Evolutionary conservation across 176 grass and related monocot genomes (phyloP).

Genomic region (Themeda triandra): DNA sequence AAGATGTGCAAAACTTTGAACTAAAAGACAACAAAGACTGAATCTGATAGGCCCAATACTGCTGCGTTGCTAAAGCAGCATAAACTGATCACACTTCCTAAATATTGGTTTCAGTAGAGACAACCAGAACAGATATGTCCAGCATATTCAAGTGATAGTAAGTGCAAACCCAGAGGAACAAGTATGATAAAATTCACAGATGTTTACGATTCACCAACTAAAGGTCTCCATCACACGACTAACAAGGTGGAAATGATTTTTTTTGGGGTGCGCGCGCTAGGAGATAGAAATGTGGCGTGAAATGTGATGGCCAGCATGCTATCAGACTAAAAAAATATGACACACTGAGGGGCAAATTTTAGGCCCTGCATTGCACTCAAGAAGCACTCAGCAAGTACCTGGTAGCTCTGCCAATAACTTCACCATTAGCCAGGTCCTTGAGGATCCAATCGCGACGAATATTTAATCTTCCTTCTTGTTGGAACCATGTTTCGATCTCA

Average conservation of each 20-base stretch:
- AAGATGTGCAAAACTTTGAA: conserved; percentile 3
- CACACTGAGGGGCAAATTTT: not conserved
- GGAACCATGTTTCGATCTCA: conserved; percentile 98
- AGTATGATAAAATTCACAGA: not conserved
- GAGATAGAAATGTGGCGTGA: not conserved
- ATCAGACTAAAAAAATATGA: conserved; percentile 2
- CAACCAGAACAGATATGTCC: not conserved
- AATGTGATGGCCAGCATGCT: not conserved
- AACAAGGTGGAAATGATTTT: not conserved
- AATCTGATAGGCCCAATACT: not conserved
- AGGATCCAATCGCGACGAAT: conserved; percentile 96
- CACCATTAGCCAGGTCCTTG: conserved; percentile 86
- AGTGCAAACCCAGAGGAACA: not conserved
- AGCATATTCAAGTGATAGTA: not conserved
- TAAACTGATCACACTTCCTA: conserved; percentile 19
- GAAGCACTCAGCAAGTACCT: conserved; percentile 47
- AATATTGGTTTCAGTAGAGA: not conserved
- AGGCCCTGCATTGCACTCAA: not conserved
- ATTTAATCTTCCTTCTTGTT: conserved; percentile 83
- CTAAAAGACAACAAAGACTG: not conserved
- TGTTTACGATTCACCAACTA: not conserved
- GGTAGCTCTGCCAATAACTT: conserved; percentile 98
- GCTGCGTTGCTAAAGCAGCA: conserved; percentile 5
- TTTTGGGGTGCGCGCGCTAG: not conserved
- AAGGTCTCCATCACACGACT: not conserved